These are phyloP conservation scores for Stromatinia cepivora DNA, from an alignment of 2,329 filamentous ascomycete genomes.

Conservation along the genomic window DNA sequence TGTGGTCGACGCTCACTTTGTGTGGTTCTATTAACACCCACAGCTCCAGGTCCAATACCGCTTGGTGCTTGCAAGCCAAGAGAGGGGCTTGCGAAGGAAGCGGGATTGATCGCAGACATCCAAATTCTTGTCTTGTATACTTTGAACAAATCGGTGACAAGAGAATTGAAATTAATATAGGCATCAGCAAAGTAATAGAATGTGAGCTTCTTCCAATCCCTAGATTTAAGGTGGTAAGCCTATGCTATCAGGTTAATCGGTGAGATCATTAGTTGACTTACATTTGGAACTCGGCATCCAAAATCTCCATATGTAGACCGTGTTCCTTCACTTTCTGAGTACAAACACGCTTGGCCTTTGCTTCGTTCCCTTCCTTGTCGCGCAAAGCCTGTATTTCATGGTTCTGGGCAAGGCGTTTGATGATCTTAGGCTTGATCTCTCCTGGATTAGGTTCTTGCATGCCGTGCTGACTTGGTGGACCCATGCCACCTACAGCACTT, in stretches of 20 bases:
- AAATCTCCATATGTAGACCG: constrained; percentile 94
- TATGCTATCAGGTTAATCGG: not conserved
- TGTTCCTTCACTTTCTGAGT: constrained; percentile 97
- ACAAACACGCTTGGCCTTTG: constrained; percentile 93
- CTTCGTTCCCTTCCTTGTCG: constrained; percentile 96
- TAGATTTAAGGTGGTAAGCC: constrained; percentile 43
- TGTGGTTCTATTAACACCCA: constrained; percentile 53
- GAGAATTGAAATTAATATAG: constrained; percentile 98
- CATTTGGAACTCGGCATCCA: constrained; percentile 99
- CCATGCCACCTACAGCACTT: constrained; percentile 76
- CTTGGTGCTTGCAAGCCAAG: constrained; percentile 70
- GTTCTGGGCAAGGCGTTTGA: constrained; percentile 88
- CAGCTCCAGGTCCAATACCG: constrained; percentile 64
- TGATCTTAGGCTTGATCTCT: constrained; percentile 92
- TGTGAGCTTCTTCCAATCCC: constrained; percentile 98
- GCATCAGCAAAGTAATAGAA: constrained; percentile 99
- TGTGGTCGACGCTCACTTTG: constrained; percentile 45
- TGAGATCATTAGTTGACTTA: constrained; percentile 51
- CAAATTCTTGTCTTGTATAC: constrained; percentile 99
- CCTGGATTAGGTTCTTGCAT: constrained; percentile 68
- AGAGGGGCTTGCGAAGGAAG: constrained; percentile 82
- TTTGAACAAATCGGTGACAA: constrained; percentile 97
- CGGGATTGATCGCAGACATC: constrained; percentile 99
- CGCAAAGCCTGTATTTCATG: constrained; percentile 87
- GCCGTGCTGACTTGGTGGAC: constrained; percentile 70